Conservation (phyloP, 352 stramenopile species). For the Blastocystis sp. region DNA sequence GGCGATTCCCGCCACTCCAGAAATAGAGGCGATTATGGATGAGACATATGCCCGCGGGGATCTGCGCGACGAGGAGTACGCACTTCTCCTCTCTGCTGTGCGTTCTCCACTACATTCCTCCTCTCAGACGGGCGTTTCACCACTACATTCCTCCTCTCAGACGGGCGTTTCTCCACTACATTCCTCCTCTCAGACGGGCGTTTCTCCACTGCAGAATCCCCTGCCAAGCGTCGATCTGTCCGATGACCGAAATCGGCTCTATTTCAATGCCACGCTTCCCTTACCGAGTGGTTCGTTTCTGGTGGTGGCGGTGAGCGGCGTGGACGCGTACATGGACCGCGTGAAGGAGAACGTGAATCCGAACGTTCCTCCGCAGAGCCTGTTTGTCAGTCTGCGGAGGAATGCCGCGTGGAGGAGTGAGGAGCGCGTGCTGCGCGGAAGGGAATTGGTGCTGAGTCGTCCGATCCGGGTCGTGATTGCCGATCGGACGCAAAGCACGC, state of each 20-base stretch:
- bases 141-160: too few relatives aligned
- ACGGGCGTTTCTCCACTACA: conserved; percentile 13
- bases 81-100: too few relatives aligned
- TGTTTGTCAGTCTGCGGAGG: conserved; percentile 16
- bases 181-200: background rate
- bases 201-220: background rate
- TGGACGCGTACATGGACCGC: conserved; percentile 20
- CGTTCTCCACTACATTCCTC: too few relatives aligned
- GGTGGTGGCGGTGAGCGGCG: background rate
- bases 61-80: conserved; percentile 14
- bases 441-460: conserved; percentile 10
- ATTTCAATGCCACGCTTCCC: background rate
- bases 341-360: background rate
- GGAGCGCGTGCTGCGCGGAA: background rate
- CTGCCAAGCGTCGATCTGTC: background rate
- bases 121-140: too few relatives aligned
- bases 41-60: background rate
- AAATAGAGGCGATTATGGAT: background rate
- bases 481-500: background rate
- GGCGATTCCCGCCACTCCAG: background rate
- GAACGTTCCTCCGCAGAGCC: conserved; percentile 44
- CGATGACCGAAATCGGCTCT: conserved; percentile 14
- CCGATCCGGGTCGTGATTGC: too few relatives aligned
- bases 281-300: background rate
- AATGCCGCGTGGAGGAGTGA: background rate